These are phyloP conservation scores for Bremia lactucae DNA, from an alignment of 352 stramenopile genomes.

Conservation along the genomic window DNA sequence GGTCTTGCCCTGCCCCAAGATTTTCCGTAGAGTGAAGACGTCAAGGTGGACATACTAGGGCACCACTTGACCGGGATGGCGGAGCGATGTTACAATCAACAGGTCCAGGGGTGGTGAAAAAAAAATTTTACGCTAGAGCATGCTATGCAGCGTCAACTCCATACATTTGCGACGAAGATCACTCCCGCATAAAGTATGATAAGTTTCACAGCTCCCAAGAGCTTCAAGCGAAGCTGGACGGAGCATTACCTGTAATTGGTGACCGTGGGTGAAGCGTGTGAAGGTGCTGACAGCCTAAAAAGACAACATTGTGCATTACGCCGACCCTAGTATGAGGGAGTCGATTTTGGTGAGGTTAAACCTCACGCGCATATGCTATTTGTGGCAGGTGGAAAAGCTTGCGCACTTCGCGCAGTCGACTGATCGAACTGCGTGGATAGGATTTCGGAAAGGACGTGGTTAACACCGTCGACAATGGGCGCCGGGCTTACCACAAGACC, in stretches of 20 bases:
- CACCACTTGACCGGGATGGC: too few species aligned
- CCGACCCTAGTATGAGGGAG: neutral
- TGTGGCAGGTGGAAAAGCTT: slow-evolving; percentile 12
- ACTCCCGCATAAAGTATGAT: slow-evolving; percentile 8
- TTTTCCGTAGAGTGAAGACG: too few species aligned
- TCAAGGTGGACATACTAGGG: too few species aligned
- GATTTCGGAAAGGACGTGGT: slow-evolving; percentile 1
- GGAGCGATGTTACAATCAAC: too few species aligned
- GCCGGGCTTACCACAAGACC: too few species aligned
- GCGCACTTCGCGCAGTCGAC: slow-evolving; percentile 10
- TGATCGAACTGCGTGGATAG: slow-evolving; percentile 1
- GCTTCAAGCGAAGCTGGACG: slow-evolving; percentile 1
- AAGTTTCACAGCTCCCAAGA: slow-evolving; percentile 7
- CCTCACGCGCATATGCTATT: slow-evolving; percentile 3
- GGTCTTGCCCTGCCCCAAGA: neutral
- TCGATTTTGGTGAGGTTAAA: slow-evolving; percentile 6
- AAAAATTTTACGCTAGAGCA: too few species aligned
- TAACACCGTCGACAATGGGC: neutral
- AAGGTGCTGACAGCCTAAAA: slow-evolving; percentile 4
- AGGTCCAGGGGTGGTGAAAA: too few species aligned
- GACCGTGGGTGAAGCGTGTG: too few species aligned
- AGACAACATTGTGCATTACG: slow-evolving; percentile 18
- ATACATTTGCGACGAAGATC: too few species aligned
- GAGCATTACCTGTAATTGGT: slow-evolving; percentile 16
- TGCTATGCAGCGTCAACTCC: slow-evolving; percentile 4